Percentiles rank a stretch among this genome's conserved stretches.
Conservation (phyloP, 495 filamentous ascomycete species). For the Clohesyomyces aquaticus region DNA sequence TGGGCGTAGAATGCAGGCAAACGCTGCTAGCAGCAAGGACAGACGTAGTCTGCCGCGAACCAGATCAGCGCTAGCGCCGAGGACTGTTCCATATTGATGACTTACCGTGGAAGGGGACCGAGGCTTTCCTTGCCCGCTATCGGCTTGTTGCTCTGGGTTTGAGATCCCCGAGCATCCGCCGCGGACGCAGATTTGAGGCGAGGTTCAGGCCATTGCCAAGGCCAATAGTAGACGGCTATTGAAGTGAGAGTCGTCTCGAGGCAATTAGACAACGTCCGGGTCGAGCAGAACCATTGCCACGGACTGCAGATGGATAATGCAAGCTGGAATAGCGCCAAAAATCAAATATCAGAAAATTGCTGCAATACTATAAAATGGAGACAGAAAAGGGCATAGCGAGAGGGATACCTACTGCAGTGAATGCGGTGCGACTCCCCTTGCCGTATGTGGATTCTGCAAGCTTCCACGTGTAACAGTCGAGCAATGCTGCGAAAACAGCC, state of each 20-base stretch:
- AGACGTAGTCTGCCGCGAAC: slow-evolving; percentile 58
- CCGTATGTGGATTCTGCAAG: slow-evolving; percentile 77
- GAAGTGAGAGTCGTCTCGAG: slow-evolving; percentile 87
- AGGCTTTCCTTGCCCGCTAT: slow-evolving; percentile 11
- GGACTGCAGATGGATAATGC: slow-evolving; percentile 77
- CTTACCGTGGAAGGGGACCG: slow-evolving; percentile 23
- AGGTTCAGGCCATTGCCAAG: slow-evolving; percentile 66
- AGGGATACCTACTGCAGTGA: slow-evolving; percentile 64
- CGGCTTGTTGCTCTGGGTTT: slow-evolving; percentile 24
- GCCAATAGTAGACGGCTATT: slow-evolving; percentile 80
- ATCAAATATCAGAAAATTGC: slow-evolving; percentile 30
- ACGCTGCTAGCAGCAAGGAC: slow-evolving; percentile 73
- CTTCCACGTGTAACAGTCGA: slow-evolving; percentile 90
- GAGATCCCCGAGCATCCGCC: slow-evolving; percentile 26
- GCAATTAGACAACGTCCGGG: slow-evolving; percentile 90
- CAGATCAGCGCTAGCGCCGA: slow-evolving; percentile 22
- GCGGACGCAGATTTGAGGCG: not conserved
- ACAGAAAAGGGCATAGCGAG: not conserved
- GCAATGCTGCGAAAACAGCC: slow-evolving; percentile 72
- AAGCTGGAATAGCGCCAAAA: slow-evolving; percentile 52
- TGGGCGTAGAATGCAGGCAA: slow-evolving; percentile 85
- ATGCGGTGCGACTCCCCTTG: slow-evolving; percentile 57
- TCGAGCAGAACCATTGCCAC: slow-evolving; percentile 97
- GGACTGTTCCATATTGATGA: slow-evolving; percentile 7
- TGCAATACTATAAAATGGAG: slow-evolving; percentile 13